These are phyloP conservation scores for Canavalia ensiformis DNA, from an alignment of 306 rosid genomes.

Conservation along the genomic window DNA sequence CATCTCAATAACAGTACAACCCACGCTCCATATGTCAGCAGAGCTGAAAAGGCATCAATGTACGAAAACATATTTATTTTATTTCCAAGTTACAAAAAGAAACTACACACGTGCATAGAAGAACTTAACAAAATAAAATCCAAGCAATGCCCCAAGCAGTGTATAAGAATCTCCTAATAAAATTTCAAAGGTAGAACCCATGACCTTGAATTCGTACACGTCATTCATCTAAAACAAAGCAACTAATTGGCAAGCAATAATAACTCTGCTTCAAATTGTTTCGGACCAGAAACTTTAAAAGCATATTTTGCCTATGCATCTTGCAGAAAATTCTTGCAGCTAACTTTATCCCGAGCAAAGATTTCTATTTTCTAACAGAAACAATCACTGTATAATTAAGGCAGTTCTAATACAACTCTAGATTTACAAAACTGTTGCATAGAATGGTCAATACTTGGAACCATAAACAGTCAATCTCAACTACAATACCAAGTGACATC, in stretches of 20 bases:
- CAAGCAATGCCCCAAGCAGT: conserved; percentile 28
- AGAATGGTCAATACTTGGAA: conserved; percentile 23
- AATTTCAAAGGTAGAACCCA: conserved; percentile 18
- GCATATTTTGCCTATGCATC: neutral
- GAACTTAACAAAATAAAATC: conserved; percentile 3
- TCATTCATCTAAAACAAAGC: neutral
- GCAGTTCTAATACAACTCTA: conserved; percentile 26
- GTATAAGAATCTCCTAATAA: conserved; percentile 14
- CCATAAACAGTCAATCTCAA: neutral
- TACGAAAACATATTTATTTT: conserved; percentile 41
- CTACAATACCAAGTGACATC: conserved; percentile 21
- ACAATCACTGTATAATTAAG: conserved; percentile 19
- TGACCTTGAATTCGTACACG: neutral
- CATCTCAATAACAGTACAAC: conserved; percentile 99
- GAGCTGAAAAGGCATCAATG: conserved; percentile 67
- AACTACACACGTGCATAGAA: neutral
- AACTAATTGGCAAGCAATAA: conserved; percentile 12
- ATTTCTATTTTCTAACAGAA: conserved; percentile 30
- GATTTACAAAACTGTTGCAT: conserved; percentile 20
- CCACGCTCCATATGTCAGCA: conserved; percentile 99
- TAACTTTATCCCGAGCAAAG: conserved; percentile 24
- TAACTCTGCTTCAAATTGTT: conserved; percentile 37
- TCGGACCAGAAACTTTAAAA: conserved; percentile 24
- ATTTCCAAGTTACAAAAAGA: conserved; percentile 37
- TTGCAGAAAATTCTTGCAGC: conserved; percentile 25